Evolutionary conservation across 768 basidiomycete genomes (phyloP).

Genomic region (Tricholoma sp.): DNA sequence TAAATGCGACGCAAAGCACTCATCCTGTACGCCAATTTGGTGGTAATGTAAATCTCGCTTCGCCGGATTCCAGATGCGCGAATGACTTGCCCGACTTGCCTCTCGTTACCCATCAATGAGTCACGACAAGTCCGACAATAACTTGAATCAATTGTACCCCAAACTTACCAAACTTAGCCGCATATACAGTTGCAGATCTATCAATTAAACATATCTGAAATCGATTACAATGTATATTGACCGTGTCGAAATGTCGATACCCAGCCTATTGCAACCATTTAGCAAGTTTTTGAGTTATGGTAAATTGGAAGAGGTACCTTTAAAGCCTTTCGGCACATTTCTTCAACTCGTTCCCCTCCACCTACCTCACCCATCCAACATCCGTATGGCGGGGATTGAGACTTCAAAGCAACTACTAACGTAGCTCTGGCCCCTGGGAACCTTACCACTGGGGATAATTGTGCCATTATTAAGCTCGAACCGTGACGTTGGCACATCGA

Average conservation of each 20-base stretch:
- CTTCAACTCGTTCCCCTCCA: constrained; percentile 34
- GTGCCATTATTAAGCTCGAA: constrained; percentile 26
- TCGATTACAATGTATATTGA: too few relatives aligned
- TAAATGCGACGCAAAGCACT: neutral
- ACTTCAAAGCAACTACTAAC: neutral
- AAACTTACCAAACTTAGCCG: constrained; percentile 25
- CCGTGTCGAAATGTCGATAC: too few relatives aligned
- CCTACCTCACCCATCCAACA: constrained; percentile 37
- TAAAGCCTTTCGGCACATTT: constrained; percentile 30
- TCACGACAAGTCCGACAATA: too few relatives aligned
- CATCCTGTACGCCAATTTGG: constrained; percentile 35
- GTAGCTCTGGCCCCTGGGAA: neutral
- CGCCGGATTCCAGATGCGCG: constrained; percentile 41
- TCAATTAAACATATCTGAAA: neutral
- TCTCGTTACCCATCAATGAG: constrained; percentile 35
- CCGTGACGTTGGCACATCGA: constrained; percentile 8
- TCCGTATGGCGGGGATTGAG: constrained; percentile 4
- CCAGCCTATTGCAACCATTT: too few relatives aligned
- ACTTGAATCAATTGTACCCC: neutral
- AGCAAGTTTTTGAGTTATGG: neutral
- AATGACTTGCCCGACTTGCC: constrained; percentile 40
- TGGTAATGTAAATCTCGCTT: constrained; percentile 42
- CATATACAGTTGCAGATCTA: constrained; percentile 15
- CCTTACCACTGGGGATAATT: constrained; percentile 26
- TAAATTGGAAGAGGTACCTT: constrained; percentile 19